Evolutionary conservation across 2,329 filamentous ascomycete genomes (phyloP).

Genomic region (Biscogniauxia marginata): DNA sequence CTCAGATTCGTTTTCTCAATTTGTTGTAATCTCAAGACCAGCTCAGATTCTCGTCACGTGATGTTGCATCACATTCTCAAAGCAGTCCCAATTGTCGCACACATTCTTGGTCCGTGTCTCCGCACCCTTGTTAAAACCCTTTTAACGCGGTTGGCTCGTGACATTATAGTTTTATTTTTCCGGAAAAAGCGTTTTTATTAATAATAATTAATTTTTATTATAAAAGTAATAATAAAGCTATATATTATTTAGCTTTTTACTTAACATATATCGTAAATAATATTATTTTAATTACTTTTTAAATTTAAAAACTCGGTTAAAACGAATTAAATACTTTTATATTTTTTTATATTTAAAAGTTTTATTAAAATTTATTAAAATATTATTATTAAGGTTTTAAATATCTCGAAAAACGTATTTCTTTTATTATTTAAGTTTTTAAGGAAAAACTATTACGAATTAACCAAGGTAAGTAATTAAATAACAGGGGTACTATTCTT

Average conservation of each 20-base stretch:
- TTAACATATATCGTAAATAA: constrained; percentile 20
- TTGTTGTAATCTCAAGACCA: too few species aligned
- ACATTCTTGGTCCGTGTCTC: too few species aligned
- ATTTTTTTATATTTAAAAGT: constrained; percentile 39
- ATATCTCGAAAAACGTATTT: constrained; percentile 24
- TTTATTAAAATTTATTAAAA: constrained; percentile 21
- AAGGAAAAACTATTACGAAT: constrained; percentile 6
- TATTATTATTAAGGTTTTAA: background rate
- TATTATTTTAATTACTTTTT: constrained; percentile 26
- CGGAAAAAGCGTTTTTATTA: constrained; percentile 11
- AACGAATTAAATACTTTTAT: constrained; percentile 35
- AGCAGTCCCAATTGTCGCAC: too few species aligned
- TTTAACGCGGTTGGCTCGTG: too few species aligned
- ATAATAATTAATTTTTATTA: constrained; percentile 1
- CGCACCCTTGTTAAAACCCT: too few species aligned
- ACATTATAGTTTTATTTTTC: constrained; percentile 12
- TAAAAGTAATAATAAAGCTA: background rate
- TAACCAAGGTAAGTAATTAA: too few species aligned
- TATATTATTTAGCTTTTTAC: constrained; percentile 27
- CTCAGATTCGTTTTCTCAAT: too few species aligned
- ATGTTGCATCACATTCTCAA: too few species aligned
- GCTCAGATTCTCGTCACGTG: too few species aligned
- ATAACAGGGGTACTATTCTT: too few species aligned
- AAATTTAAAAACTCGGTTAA: constrained; percentile 27
- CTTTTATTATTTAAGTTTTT: constrained; percentile 18